Percentiles rank a stretch among this genome's conserved stretches.
Evolutionary conservation across 805 yeast species (phyloP).

Genomic region (Torulaspora gathmanii): DNA sequence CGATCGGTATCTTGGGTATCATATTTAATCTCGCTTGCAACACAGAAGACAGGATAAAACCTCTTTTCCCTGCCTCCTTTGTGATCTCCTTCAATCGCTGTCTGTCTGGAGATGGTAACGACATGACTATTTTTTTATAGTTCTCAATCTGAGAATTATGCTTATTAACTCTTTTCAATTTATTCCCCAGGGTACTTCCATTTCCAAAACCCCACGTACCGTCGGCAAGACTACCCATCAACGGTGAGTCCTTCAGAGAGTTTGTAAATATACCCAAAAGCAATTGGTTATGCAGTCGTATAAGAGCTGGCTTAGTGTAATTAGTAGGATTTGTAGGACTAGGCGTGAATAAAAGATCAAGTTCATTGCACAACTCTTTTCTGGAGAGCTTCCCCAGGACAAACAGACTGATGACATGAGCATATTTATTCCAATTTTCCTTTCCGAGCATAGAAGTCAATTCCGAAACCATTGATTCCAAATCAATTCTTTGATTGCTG

Average conservation of each 20-base stretch:
- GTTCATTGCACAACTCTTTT: constrained; percentile 57
- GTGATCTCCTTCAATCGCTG: constrained; percentile 78
- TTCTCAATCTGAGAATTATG: constrained; percentile 69
- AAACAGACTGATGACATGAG: constrained; percentile 70
- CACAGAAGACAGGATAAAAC: constrained; percentile 63
- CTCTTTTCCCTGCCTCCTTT: constrained; percentile 74
- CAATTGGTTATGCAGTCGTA: constrained; percentile 69
- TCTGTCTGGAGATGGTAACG: constrained; percentile 78
- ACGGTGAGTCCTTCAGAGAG: constrained; percentile 72
- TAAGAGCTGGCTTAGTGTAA: constrained; percentile 16
- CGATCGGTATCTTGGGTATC: constrained; percentile 78
- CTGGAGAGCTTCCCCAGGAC: constrained; percentile 76
- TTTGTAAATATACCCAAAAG: constrained; percentile 79
- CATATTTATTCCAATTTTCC: constrained; percentile 77
- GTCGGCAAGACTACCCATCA: constrained; percentile 60
- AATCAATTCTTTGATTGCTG: constrained; percentile 45
- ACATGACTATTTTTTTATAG: constrained; percentile 79
- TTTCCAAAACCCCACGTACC: constrained; percentile 49
- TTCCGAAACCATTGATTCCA: constrained; percentile 64
- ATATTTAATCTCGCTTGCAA: constrained; percentile 58
- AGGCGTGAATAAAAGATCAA: constrained; percentile 48
- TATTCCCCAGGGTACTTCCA: constrained; percentile 44
- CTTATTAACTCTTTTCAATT: constrained; percentile 38
- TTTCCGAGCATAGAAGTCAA: constrained; percentile 69
- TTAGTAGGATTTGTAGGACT: constrained; percentile 4